A percentile compares a stretch with the other conserved stretches of the same genome.
phyloP scores from a whole-genome alignment of 2,329 filamentous ascomycete species.

The Stenocarpella maydis region DNA sequence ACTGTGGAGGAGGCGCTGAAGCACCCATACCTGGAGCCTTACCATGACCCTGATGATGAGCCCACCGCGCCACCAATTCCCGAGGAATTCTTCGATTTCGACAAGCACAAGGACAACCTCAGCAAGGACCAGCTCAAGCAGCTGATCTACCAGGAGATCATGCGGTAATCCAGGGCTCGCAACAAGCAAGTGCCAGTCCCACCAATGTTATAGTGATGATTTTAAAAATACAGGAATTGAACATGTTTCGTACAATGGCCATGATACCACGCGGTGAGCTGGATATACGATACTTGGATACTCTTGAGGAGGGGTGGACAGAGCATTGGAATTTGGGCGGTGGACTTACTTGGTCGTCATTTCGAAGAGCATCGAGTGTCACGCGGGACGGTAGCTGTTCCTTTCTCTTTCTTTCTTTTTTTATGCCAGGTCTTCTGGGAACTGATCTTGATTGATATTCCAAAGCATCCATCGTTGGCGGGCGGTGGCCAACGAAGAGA shows the following conservation, averaged over 20 bases:
- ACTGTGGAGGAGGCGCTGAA: slow-evolving; percentile 96
- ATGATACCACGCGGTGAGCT: slow-evolving; percentile 19
- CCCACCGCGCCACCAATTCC: slow-evolving; percentile 96
- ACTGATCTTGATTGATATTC: slow-evolving; percentile 1
- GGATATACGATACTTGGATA: slow-evolving; percentile 12
- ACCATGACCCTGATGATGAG: slow-evolving; percentile 98
- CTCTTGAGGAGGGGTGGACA: background rate
- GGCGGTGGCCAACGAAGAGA: slow-evolving; percentile 5
- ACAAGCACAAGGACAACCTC: slow-evolving; percentile 99
- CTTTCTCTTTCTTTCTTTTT: too few species aligned
- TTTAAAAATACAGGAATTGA: slow-evolving; percentile 1
- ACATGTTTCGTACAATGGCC: background rate
- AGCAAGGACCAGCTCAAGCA: slow-evolving; percentile 99
- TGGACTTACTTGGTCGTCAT: slow-evolving; percentile 8
- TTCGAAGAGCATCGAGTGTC: background rate
- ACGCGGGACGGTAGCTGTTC: background rate
- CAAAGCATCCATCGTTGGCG: slow-evolving; percentile 1
- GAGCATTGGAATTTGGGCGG: slow-evolving; percentile 1
- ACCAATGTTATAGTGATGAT: background rate
- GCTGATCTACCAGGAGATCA: slow-evolving; percentile 98
- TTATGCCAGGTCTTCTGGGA: slow-evolving; percentile 10
- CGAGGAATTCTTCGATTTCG: slow-evolving; percentile 99
- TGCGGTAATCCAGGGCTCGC: slow-evolving; percentile 54
- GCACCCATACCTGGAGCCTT: slow-evolving; percentile 97
- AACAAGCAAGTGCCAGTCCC: background rate